Evolutionary conservation across 202 grass and related monocot species (phyloP).

Genomic region (Eragrostis tef): DNA sequence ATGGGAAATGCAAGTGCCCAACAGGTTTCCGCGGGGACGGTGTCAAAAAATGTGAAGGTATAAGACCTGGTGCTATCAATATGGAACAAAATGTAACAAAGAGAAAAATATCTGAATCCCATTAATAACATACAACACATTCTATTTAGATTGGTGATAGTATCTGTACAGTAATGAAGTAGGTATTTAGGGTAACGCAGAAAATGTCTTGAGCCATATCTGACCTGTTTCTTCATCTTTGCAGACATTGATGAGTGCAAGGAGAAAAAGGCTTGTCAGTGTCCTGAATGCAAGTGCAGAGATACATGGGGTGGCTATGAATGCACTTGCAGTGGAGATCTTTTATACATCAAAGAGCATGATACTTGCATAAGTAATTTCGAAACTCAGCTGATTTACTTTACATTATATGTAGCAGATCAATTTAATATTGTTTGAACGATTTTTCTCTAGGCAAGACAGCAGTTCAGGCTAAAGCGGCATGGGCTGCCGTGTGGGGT

Average conservation of each 20-base stretch:
- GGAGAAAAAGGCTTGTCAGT: constrained; percentile 89
- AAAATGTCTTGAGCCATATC: constrained; percentile 17
- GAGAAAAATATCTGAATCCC: background rate
- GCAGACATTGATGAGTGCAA: constrained; percentile 92
- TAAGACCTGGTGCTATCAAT: background rate
- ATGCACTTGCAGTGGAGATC: constrained; percentile 79
- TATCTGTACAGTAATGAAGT: background rate
- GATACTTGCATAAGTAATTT: constrained; percentile 89
- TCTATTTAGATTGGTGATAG: background rate
- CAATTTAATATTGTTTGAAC: constrained; percentile 39
- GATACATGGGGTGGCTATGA: constrained; percentile 93
- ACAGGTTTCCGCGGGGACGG: constrained; percentile 80
- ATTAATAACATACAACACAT: background rate
- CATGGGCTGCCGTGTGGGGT: constrained; percentile 83
- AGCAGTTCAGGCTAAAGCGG: constrained; percentile 69
- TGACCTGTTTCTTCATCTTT: constrained; percentile 45
- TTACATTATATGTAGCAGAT: constrained; percentile 18
- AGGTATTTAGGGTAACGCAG: constrained; percentile 5
- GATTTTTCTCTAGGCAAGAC: constrained; percentile 69
- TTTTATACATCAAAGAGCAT: constrained; percentile 93
- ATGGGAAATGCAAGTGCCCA: constrained; percentile 78
- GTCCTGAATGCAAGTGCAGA: constrained; percentile 89
- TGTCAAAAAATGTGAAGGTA: constrained; percentile 81
- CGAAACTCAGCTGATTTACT: constrained; percentile 15
- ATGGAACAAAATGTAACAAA: background rate